These are phyloP conservation scores for Metrosideros polymorpha DNA, from an alignment of 441 rosid genomes.

Conservation along the genomic window DNA sequence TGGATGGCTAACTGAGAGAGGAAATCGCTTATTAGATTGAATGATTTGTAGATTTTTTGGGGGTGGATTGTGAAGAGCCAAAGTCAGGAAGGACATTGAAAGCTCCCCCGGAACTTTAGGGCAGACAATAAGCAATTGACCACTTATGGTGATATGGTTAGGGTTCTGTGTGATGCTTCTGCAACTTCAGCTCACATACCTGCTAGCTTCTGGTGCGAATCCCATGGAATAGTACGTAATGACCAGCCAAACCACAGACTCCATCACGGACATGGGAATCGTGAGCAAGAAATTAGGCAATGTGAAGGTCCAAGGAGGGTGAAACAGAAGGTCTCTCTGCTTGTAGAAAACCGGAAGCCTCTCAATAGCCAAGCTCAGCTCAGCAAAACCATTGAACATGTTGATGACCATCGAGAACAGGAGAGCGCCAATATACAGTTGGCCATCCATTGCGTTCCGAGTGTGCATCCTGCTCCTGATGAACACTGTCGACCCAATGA, in stretches of 20 bases:
- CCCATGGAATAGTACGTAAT: slow-evolving; percentile 63
- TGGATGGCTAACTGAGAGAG: neutral
- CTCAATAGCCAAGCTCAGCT: slow-evolving; percentile 41
- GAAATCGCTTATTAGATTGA: neutral
- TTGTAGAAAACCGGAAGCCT: slow-evolving; percentile 89
- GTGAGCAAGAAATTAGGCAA: slow-evolving; percentile 53
- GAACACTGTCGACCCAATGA: slow-evolving; percentile 46
- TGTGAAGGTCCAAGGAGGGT: slow-evolving; percentile 81
- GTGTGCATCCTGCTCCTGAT: slow-evolving; percentile 44
- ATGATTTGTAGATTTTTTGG: neutral
- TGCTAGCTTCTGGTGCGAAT: slow-evolving; percentile 65
- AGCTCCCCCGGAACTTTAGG: neutral
- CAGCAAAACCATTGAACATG: slow-evolving; percentile 80
- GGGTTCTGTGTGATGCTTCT: neutral
- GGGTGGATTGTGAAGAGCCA: neutral
- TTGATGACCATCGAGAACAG: slow-evolving; percentile 50
- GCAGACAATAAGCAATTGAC: neutral
- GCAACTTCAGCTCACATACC: slow-evolving; percentile 19
- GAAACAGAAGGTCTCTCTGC: slow-evolving; percentile 74
- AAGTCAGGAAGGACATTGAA: neutral
- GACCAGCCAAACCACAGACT: slow-evolving; percentile 47
- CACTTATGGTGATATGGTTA: neutral
- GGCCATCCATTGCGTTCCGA: slow-evolving; percentile 42
- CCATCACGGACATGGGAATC: slow-evolving; percentile 57
- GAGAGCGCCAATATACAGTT: slow-evolving; percentile 47